A percentile compares a stretch with the other conserved stretches of the same genome.
Evolutionary conservation across 306 rosid genomes (phyloP).

Genomic region (Corylus avellana): DNA sequence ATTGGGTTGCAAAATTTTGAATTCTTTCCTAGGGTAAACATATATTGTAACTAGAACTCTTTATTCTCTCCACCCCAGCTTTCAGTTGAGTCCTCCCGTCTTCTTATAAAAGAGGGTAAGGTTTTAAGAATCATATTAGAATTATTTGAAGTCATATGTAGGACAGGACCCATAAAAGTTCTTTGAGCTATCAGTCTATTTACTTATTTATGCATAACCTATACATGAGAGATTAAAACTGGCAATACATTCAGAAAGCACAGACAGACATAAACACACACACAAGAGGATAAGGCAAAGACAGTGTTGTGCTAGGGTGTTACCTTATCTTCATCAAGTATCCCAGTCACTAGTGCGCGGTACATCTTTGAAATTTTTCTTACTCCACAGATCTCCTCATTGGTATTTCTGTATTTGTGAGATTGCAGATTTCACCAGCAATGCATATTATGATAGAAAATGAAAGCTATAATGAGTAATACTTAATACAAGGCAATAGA

Average conservation of each 20-base stretch:
- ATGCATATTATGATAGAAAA: not conserved
- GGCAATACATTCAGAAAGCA: not conserved
- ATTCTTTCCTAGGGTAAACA: not conserved
- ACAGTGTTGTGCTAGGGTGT: conserved; percentile 1
- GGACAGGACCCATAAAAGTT: not conserved
- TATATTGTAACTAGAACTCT: not conserved
- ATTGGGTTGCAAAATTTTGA: not conserved
- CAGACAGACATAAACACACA: not conserved
- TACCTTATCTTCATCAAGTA: conserved; percentile 74
- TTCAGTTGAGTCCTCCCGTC: not conserved
- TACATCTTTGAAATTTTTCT: conserved; percentile 81
- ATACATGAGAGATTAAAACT: not conserved
- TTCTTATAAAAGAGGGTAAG: not conserved
- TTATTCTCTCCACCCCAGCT: not conserved
- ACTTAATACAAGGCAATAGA: not conserved
- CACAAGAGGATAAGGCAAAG: not conserved
- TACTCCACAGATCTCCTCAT: conserved; percentile 35
- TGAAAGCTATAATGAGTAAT: not conserved
- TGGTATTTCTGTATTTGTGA: conserved; percentile 44
- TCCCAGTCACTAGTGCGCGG: conserved; percentile 75
- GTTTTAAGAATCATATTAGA: not conserved
- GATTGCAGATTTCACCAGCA: conserved; percentile 17
- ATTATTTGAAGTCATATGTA: not conserved
- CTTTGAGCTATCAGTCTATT: not conserved
- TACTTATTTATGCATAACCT: not conserved